Percentiles rank a stretch among this genome's conserved stretches.
Conservation (phyloP, 164 flowering plant genomes). For the Umbilicus rupestris region DNA sequence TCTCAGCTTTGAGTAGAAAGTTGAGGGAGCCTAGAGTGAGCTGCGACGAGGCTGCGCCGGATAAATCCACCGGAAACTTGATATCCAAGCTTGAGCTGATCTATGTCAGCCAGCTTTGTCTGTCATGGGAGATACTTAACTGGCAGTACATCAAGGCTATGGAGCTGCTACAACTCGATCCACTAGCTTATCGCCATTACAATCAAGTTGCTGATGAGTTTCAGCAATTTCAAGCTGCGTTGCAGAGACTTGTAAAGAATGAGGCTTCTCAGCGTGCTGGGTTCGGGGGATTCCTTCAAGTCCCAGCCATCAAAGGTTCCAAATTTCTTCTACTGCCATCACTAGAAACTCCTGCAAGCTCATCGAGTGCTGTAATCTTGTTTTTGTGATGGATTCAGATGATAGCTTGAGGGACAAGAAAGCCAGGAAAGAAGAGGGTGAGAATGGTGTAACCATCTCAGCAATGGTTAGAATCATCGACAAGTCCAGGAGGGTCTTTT, state of each 20-base stretch:
- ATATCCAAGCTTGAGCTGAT: slow-evolving; percentile 55
- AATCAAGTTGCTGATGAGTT: slow-evolving; percentile 57
- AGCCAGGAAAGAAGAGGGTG: slow-evolving; percentile 16
- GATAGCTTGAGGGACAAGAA: slow-evolving; percentile 34
- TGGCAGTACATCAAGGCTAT: slow-evolving; percentile 54
- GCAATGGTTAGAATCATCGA: slow-evolving; percentile 31
- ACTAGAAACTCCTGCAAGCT: neutral
- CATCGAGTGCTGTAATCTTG: neutral
- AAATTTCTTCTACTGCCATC: neutral
- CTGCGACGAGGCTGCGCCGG: slow-evolving; percentile 26
- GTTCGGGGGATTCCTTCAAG: slow-evolving; percentile 57
- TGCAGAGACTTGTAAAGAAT: slow-evolving; percentile 67
- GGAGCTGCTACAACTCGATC: slow-evolving; percentile 38
- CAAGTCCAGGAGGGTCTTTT: slow-evolving; percentile 50
- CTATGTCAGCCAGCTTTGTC: slow-evolving; percentile 75
- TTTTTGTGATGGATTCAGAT: slow-evolving; percentile 28
- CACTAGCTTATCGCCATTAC: slow-evolving; percentile 28
- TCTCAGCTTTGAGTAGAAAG: slow-evolving; percentile 25
- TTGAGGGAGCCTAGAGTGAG: slow-evolving; percentile 20
- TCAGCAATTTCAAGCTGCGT: slow-evolving; percentile 67
- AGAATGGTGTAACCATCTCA: slow-evolving; percentile 27
- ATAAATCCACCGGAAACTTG: slow-evolving; percentile 34
- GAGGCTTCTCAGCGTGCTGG: slow-evolving; percentile 61
- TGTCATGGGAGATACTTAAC: slow-evolving; percentile 85
- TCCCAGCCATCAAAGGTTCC: slow-evolving; percentile 68